phyloP scores from a whole-genome alignment of 1,139 yeast species.

The Debaryomyces fabryi region DNA sequence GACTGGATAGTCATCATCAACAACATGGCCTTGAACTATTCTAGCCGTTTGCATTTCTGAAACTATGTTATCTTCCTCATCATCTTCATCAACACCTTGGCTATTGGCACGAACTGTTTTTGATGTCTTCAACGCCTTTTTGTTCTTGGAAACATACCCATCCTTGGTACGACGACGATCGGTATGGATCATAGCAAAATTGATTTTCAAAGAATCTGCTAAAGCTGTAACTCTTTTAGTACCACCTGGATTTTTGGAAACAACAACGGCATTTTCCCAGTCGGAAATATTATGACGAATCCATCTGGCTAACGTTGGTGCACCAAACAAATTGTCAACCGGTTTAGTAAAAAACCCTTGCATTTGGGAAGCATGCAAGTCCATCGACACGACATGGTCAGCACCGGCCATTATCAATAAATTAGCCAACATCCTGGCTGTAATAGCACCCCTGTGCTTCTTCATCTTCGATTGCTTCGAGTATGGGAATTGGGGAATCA shows the following conservation, averaged over 20 bases:
- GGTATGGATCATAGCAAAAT: constrained; percentile 98
- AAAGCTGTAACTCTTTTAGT: constrained; percentile 96
- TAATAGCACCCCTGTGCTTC: constrained; percentile 97
- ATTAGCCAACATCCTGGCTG: constrained; percentile 99
- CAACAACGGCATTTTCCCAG: constrained; percentile 80
- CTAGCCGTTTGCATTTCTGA: constrained; percentile 95
- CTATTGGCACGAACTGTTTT: constrained; percentile 26
- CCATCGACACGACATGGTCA: constrained; percentile 98
- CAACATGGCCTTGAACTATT: constrained; percentile 95
- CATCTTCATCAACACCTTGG: constrained; percentile 43
- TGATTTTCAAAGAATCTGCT: constrained; percentile 92
- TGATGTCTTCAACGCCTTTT: constrained; percentile 36
- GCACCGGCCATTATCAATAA: constrained; percentile 97
- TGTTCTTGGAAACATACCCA: constrained; percentile 48
- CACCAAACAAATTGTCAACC: constrained; percentile 93
- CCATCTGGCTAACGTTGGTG: constrained; percentile 97
- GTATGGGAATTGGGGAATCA: constrained; percentile 96
- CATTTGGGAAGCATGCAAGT: constrained; percentile 97
- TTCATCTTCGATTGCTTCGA: constrained; percentile 98
- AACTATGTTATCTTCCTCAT: constrained; percentile 69
- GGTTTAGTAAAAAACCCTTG: constrained; percentile 98
- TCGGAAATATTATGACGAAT: constrained; percentile 86
- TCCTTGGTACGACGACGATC: constrained; percentile 92
- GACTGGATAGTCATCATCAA: constrained; percentile 72
- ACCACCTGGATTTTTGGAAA: constrained; percentile 98